Evolutionary conservation across 352 stramenopile genomes (phyloP).

Genomic region (Phytophthora melonis): DNA sequence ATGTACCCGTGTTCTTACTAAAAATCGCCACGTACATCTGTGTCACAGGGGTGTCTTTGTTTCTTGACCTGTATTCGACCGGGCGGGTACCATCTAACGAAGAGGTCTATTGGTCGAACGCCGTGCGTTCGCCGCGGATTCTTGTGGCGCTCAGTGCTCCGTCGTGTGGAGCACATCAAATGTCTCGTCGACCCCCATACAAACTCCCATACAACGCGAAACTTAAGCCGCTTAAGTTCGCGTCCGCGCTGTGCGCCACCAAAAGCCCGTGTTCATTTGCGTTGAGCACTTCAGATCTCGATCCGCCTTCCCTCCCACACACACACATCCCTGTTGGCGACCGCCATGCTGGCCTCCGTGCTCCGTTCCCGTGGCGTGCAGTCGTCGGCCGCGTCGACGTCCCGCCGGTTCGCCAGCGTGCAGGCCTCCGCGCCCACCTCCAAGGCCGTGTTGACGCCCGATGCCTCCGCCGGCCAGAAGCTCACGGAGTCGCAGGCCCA

Average conservation of each 20-base stretch:
- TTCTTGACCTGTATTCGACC: too few relatives aligned
- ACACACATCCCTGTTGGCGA: background rate
- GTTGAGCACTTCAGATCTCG: background rate
- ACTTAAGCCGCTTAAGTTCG: background rate
- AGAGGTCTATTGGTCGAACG: slow-evolving; percentile 1
- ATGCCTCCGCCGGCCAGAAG: slow-evolving; percentile 24
- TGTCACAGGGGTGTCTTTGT: too few relatives aligned
- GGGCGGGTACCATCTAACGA: too few relatives aligned
- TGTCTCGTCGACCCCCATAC: background rate
- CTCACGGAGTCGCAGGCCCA: slow-evolving; percentile 21
- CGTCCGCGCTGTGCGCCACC: background rate
- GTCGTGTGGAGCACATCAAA: background rate
- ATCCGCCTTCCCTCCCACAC: background rate
- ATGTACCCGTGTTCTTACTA: too few relatives aligned
- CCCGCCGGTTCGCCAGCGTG: slow-evolving; percentile 45
- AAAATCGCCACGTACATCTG: too few relatives aligned
- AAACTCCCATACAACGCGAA: background rate
- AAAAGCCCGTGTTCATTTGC: background rate
- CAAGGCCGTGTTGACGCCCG: slow-evolving; percentile 27
- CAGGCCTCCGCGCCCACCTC: slow-evolving; percentile 38
- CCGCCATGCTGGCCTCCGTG: slow-evolving; percentile 52
- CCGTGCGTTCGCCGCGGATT: background rate
- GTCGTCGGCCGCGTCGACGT: slow-evolving; percentile 8
- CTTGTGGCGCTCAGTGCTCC: background rate
- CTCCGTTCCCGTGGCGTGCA: slow-evolving; percentile 39